Conservation (phyloP, 2,329 filamentous ascomycete species). For the Elsinoe ampelina region DNA sequence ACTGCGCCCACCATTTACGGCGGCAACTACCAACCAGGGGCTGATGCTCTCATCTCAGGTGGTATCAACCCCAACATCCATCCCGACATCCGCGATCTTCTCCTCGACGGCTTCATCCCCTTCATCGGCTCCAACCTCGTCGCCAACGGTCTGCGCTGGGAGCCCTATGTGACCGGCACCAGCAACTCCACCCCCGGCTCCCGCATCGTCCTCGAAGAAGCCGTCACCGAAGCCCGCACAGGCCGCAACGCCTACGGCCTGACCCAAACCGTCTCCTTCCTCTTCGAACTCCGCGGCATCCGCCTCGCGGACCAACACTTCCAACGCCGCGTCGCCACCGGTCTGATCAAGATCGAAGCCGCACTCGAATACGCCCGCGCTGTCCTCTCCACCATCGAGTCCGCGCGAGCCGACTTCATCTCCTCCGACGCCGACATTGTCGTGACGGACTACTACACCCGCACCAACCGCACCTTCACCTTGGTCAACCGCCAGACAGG, state of each 20-base stretch:
- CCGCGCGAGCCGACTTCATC: slow-evolving; percentile 19
- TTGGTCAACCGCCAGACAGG: slow-evolving; percentile 19
- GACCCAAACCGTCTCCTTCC: slow-evolving; percentile 17
- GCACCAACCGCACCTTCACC: slow-evolving; percentile 18
- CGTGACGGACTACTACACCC: slow-evolving; percentile 17
- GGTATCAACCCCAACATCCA: slow-evolving; percentile 21
- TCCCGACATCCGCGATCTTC: slow-evolving; percentile 25
- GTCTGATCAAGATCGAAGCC: slow-evolving; percentile 16
- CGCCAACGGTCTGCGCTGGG: slow-evolving; percentile 26
- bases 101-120: slow-evolving; percentile 24
- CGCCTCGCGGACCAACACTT: slow-evolving; percentile 20
- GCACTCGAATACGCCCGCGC: slow-evolving; percentile 17
- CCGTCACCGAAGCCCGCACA: slow-evolving; percentile 16
- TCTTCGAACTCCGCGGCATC: slow-evolving; percentile 18
- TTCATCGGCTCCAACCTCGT: slow-evolving; percentile 23
- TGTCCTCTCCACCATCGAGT: slow-evolving; percentile 14
- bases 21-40: slow-evolving; percentile 25
- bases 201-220: slow-evolving; percentile 17
- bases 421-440: slow-evolving; percentile 19
- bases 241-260: slow-evolving; percentile 19
- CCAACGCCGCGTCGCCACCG: slow-evolving; percentile 17
- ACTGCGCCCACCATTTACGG: slow-evolving; percentile 22
- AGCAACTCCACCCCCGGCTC: slow-evolving; percentile 16
- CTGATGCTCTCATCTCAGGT: slow-evolving; percentile 25
- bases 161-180: slow-evolving; percentile 26